A percentile compares a stretch with the other conserved stretches of the same genome.
phyloP scores from a whole-genome alignment of 2,329 filamentous ascomycete genomes.

The Cordyceps cateniannulata region DNA sequence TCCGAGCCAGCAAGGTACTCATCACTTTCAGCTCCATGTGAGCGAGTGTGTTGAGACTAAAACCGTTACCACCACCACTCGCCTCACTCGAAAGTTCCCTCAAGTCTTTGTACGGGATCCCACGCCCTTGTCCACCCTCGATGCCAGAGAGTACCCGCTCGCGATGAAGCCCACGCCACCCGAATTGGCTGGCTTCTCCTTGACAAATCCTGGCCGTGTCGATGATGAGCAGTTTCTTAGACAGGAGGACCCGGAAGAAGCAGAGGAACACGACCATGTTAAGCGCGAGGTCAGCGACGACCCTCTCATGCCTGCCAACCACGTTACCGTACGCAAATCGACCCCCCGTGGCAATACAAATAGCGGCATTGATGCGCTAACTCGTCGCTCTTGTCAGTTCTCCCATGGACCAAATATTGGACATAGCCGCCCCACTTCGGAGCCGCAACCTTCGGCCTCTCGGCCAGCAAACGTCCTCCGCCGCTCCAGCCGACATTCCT shows the following conservation, averaged over 20 bases:
- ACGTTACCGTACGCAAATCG: background rate
- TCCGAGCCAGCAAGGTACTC: slow-evolving; percentile 26
- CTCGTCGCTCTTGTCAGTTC: background rate
- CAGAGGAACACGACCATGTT: slow-evolving; percentile 19
- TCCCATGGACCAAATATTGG: background rate
- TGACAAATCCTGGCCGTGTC: background rate
- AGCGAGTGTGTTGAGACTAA: slow-evolving; percentile 62
- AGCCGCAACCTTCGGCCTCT: background rate
- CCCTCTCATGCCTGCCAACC: background rate
- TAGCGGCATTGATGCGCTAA: background rate
- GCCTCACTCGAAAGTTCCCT: slow-evolving; percentile 77
- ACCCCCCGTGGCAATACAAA: background rate
- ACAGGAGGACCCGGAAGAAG: slow-evolving; percentile 19
- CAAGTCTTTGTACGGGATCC: slow-evolving; percentile 75
- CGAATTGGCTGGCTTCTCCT: slow-evolving; percentile 69
- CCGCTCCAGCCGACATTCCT: slow-evolving; percentile 24
- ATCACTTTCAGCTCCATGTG: slow-evolving; percentile 48
- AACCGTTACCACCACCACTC: slow-evolving; percentile 84
- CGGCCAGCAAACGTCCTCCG: slow-evolving; percentile 10
- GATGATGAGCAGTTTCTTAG: background rate
- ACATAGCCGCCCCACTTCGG: background rate
- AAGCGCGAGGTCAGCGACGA: slow-evolving; percentile 13
- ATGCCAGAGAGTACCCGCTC: slow-evolving; percentile 85
- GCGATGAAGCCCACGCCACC: slow-evolving; percentile 76
- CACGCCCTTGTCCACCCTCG: slow-evolving; percentile 62